phyloP scores from a whole-genome alignment of 352 stramenopile species.

The Globisporangium orthogonon region DNA sequence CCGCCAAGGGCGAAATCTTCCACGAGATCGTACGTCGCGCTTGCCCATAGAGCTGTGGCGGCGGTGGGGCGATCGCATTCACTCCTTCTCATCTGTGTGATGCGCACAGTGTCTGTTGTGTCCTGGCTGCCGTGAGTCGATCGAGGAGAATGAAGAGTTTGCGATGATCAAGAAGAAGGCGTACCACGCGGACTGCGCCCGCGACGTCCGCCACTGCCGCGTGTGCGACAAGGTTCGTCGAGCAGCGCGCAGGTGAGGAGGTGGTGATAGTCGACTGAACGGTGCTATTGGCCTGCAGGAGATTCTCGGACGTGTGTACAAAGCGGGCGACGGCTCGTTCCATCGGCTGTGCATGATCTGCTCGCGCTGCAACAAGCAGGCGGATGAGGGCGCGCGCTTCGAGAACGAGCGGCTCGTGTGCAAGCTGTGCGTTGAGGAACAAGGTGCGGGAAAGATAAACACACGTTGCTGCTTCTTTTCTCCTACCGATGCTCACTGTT shows the following conservation, averaged over 20 bases:
- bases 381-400: constrained; percentile 50
- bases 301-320: constrained; percentile 73
- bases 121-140: constrained; percentile 61
- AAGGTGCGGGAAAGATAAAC: constrained; percentile 19
- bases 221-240: constrained; percentile 56
- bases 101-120: constrained; percentile 57
- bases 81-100: background rate
- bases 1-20: constrained; percentile 72
- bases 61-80: too few relatives aligned
- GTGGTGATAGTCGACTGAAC: background rate
- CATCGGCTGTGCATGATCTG: constrained; percentile 81
- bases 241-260: too few relatives aligned
- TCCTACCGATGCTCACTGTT: background rate
- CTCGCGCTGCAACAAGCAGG: constrained; percentile 57
- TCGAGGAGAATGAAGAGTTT: constrained; percentile 76
- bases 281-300: constrained; percentile 23
- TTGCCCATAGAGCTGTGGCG: background rate
- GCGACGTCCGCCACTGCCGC: constrained; percentile 60
- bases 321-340: constrained; percentile 51
- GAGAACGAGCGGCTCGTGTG: constrained; percentile 55
- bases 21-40: constrained; percentile 62
- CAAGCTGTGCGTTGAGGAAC: constrained; percentile 36
- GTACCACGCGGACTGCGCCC: constrained; percentile 69
- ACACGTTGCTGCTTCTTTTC: too few relatives aligned
- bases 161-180: constrained; percentile 79